Percentiles rank a stretch among this genome's conserved stretches.
Conservation (phyloP, 352 stramenopile genomes). For the Blastocystis hominis region DNA sequence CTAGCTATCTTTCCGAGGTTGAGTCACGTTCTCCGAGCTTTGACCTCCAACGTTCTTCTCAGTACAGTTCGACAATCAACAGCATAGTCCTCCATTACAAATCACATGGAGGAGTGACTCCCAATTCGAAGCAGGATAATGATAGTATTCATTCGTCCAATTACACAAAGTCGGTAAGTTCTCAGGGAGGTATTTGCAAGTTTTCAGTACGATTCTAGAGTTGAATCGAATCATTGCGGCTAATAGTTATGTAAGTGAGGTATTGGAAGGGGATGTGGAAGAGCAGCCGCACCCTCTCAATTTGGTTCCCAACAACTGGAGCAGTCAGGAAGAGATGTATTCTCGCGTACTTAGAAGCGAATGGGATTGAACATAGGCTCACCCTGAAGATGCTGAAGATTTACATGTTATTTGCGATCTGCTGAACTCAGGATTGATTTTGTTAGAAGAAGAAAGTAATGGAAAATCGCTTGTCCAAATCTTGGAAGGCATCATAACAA, state of each 20-base stretch:
- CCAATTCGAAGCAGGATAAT: neutral
- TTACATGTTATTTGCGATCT: constrained; percentile 24
- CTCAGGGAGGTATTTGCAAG: neutral
- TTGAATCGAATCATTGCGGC: constrained; percentile 29
- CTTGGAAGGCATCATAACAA: neutral
- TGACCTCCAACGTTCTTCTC: neutral
- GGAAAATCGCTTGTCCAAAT: neutral
- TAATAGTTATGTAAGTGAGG: constrained; percentile 5
- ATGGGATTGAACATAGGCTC: neutral
- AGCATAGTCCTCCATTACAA: neutral
- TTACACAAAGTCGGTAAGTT: neutral
- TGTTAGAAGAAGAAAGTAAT: neutral
- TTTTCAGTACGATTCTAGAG: neutral
- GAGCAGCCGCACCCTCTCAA: neutral
- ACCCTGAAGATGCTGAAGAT: constrained; percentile 26
- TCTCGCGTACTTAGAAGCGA: neutral
- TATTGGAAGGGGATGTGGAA: neutral
- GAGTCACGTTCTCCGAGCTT: neutral
- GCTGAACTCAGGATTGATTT: neutral
- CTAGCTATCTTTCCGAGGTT: neutral
- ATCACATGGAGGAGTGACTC: neutral
- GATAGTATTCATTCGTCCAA: neutral
- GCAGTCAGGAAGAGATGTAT: neutral
- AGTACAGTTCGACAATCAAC: neutral
- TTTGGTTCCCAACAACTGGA: neutral